These are phyloP conservation scores for Schwanniomyces etchellsii DNA, from an alignment of 1,139 yeast genomes.

Conservation along the genomic window DNA sequence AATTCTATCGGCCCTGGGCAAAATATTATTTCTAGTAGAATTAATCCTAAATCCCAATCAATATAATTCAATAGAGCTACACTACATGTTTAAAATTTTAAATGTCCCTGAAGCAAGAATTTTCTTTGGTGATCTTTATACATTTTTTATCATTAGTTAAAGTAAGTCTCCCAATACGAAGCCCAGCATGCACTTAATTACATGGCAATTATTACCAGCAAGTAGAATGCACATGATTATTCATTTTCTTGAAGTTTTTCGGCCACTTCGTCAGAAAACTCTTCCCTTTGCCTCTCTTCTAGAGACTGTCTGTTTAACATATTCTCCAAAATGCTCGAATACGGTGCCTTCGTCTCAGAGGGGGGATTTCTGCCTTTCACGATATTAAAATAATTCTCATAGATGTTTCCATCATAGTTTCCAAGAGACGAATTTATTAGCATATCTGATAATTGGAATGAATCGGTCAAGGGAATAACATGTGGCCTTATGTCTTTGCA, in stretches of 20 bases:
- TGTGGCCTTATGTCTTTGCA: conserved; percentile 56
- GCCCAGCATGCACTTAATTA: not conserved
- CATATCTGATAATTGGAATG: conserved; percentile 82
- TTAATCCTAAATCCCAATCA: no score
- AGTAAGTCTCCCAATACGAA: no score
- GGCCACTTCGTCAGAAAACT: conserved; percentile 27
- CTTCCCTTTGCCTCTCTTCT: conserved; percentile 45
- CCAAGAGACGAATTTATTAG: conserved; percentile 86
- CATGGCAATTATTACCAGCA: no score
- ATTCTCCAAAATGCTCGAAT: conserved; percentile 43
- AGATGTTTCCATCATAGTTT: conserved; percentile 77
- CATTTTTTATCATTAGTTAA: no score
- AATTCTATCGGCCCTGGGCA: no score
- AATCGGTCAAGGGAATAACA: conserved; percentile 80
- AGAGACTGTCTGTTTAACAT: conserved; percentile 50
- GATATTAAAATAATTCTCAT: conserved; percentile 62
- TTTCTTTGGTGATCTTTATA: no score
- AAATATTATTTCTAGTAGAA: no score
- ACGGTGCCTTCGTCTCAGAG: conserved; percentile 54
- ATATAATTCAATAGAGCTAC: no score
- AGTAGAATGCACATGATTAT: not conserved
- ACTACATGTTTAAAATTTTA: no score
- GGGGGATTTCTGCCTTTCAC: conserved; percentile 52
- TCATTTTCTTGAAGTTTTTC: conserved; percentile 3
- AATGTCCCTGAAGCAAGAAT: no score